Base-by-base conservation (phyloP, 768 basidiomycete genomes). In the Mrakia frigida region DNA sequence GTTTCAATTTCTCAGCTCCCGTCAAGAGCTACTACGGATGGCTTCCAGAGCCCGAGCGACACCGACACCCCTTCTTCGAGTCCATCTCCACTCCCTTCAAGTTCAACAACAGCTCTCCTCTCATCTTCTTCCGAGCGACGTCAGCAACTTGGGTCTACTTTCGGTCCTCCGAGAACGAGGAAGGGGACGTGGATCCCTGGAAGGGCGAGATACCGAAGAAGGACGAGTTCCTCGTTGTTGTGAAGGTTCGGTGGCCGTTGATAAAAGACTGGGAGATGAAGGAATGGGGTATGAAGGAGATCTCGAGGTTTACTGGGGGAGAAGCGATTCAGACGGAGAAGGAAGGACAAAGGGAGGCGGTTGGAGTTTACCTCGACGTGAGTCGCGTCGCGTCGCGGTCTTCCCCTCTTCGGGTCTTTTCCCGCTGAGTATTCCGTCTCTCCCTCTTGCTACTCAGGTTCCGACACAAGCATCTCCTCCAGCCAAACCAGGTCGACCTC, bases 21-120 rank as follows among this genome's bases (percentile, higher is more conserved):
- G 25, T 90, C 87, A 0, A 88, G 90, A 25, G 88, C 86, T 1
- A 83, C 93, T 35, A 88, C 86, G 63, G 89, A 88, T 0, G 92
- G 93, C 80, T 87, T 86, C 0, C 87, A 89, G 11, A 84, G 87
- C 0, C 86, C 92, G 52, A 91, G 91, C 0, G 86, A 86, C 6
- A 87, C 87, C 0, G 86, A 85, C 1, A 73, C 35, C 50, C 52
- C 0, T 71, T 71, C 46, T 41, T 56, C 31, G 23, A 35, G 6
- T 71, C 46, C 50, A 33, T 25, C 31, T 65, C 31, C 11, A 56
- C 56, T 14, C 56, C 56, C 4, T n/a, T 56, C 56, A 56, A n/a
- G 56, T 25, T 56, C 56, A 56, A 56, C 56, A 56, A 28, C n/a
- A 3, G 25, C 56, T 56, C 56, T 56, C 56, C 56, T 13, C 56